Conservation (phyloP, 192 early-diverging fungal species). For the Backusella tarrabulga region DNA sequence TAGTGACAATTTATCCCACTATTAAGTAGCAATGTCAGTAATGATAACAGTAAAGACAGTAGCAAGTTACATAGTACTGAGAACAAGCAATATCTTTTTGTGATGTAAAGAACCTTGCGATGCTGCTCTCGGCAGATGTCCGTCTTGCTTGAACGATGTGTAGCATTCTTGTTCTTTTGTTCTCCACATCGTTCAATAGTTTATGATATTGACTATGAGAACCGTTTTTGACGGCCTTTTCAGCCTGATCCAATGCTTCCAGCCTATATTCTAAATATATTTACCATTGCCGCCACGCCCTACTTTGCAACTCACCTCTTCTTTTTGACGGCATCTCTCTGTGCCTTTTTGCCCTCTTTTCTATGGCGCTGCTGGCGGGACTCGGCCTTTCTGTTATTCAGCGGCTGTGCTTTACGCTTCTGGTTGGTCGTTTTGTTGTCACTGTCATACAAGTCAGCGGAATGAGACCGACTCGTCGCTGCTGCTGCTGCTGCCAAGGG, state of each 20-base stretch:
- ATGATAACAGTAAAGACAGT: background rate
- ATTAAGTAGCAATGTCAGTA: background rate
- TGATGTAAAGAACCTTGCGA: conserved; percentile 18
- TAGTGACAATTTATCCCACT: conserved; percentile 31
- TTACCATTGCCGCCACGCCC: background rate
- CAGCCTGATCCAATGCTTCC: conserved; percentile 17
- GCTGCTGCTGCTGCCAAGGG: background rate
- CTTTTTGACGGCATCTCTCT: conserved; percentile 12
- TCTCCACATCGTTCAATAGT: conserved; percentile 22
- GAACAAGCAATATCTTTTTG: conserved; percentile 29
- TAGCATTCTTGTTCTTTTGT: conserved; percentile 22
- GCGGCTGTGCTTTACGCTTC: background rate
- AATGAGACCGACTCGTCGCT: conserved; percentile 12
- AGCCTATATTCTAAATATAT: conserved; percentile 1
- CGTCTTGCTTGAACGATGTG: conserved; percentile 17
- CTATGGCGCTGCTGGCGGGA: background rate
- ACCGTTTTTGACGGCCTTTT: conserved; percentile 21
- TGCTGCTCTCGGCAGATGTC: conserved; percentile 11
- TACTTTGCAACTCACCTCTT: background rate
- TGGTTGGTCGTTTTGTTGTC: conserved; percentile 6
- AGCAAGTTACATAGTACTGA: conserved; percentile 26
- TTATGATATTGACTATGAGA: conserved; percentile 31
- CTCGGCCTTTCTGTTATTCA: background rate
- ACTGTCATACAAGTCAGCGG: background rate
- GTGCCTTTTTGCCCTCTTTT: conserved; percentile 24